Evolutionary conservation across 352 stramenopile genomes (phyloP).

Genomic region (Pythium guiyangense): DNA sequence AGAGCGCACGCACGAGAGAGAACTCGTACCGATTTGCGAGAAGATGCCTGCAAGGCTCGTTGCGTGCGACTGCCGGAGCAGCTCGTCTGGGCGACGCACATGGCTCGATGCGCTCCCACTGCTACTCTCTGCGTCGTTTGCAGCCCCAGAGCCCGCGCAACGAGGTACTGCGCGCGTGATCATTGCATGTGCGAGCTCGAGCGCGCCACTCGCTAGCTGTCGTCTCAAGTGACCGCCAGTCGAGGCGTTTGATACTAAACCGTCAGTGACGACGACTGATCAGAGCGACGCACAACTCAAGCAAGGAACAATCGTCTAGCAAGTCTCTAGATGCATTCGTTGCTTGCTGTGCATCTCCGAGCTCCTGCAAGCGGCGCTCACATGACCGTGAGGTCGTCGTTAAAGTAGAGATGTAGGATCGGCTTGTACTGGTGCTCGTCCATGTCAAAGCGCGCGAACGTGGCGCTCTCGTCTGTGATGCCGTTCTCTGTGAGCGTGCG

Average conservation of each 20-base stretch:
- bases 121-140: neutral
- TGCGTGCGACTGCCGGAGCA: slow-evolving; percentile 41
- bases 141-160: neutral
- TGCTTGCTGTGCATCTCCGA: too few relatives aligned
- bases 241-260: too few relatives aligned
- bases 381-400: slow-evolving; percentile 89
- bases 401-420: slow-evolving; percentile 90
- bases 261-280: too few relatives aligned
- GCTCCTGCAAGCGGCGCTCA: slow-evolving; percentile 16
- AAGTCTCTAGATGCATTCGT: too few relatives aligned
- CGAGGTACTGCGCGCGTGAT: slow-evolving; percentile 9
- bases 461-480: slow-evolving; percentile 71
- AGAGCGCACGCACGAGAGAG: too few relatives aligned
- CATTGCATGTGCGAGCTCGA: slow-evolving; percentile 4
- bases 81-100: slow-evolving; percentile 22
- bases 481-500: slow-evolving; percentile 87
- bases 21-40: slow-evolving; percentile 36
- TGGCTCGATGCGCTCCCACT: neutral
- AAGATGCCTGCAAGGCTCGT: slow-evolving; percentile 42
- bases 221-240: too few relatives aligned
- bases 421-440: slow-evolving; percentile 87
- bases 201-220: too few relatives aligned
- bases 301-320: too few relatives aligned
- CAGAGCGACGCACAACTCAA: too few relatives aligned
- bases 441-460: slow-evolving; percentile 85